phyloP scores from a whole-genome alignment of 2,329 filamentous ascomycete species.

The Colletotrichum sp. region DNA sequence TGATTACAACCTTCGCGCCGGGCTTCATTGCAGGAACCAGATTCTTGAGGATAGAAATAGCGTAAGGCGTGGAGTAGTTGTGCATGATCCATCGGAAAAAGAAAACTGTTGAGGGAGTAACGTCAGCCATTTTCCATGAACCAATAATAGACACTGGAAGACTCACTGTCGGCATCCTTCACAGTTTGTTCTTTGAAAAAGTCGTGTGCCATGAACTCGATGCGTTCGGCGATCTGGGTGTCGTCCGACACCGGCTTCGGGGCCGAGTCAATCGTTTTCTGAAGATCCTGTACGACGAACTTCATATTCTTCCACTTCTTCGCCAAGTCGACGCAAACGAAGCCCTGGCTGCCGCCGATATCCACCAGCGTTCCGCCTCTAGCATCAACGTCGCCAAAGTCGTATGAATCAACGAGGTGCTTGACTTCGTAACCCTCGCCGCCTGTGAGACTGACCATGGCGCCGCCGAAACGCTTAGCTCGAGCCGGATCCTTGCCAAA shows the following conservation, averaged over 20 bases:
- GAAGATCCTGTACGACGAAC: slow-evolving; percentile 37
- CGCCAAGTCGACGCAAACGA: slow-evolving; percentile 61
- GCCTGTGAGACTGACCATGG: slow-evolving; percentile 59
- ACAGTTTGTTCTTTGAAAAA: slow-evolving; percentile 23
- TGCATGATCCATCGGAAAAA: slow-evolving; percentile 50
- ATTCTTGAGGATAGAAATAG: slow-evolving; percentile 33
- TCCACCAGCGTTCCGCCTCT: slow-evolving; percentile 59
- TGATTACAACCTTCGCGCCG: slow-evolving; percentile 30
- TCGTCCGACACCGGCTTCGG: slow-evolving; percentile 17
- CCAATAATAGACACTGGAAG: background rate
- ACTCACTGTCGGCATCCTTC: slow-evolving; percentile 31
- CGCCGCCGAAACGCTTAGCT: slow-evolving; percentile 56
- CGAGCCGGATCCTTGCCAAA: slow-evolving; percentile 53
- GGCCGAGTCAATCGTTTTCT: slow-evolving; percentile 20
- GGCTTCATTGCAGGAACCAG: slow-evolving; percentile 42
- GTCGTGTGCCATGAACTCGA: slow-evolving; percentile 24
- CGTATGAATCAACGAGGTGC: slow-evolving; percentile 59
- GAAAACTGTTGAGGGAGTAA: slow-evolving; percentile 40
- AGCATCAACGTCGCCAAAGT: slow-evolving; percentile 53
- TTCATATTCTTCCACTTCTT: slow-evolving; percentile 44
- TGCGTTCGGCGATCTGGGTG: slow-evolving; percentile 11
- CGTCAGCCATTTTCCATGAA: background rate
- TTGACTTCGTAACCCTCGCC: slow-evolving; percentile 62
- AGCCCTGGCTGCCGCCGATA: slow-evolving; percentile 63
- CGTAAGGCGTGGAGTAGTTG: slow-evolving; percentile 47